Evolutionary conservation across 441 rosid genomes (phyloP).

Genomic region (Syzygium malaccense): DNA sequence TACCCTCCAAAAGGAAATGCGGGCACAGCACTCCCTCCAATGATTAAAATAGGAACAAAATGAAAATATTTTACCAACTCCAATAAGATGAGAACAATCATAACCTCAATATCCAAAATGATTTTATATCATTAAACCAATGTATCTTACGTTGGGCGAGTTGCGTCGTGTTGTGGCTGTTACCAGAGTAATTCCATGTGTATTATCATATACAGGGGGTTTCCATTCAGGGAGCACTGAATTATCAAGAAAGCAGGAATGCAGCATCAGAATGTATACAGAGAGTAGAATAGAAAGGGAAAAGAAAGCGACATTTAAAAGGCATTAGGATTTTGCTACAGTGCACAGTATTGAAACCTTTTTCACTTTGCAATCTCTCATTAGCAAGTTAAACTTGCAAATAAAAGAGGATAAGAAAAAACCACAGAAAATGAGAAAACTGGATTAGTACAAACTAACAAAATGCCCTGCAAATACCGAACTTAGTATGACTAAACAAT

Average conservation of each 20-base stretch:
- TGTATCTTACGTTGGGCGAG: slow-evolving; percentile 63
- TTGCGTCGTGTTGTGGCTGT: slow-evolving; percentile 89
- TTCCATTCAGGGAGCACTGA: slow-evolving; percentile 94
- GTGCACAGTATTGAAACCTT: not conserved
- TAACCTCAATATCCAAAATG: not conserved
- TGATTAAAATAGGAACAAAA: not conserved
- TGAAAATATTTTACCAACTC: not conserved
- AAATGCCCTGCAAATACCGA: not conserved
- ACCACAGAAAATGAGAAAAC: not conserved
- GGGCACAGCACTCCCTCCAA: not conserved
- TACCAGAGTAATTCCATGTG: slow-evolving; percentile 61
- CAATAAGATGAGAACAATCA: not conserved
- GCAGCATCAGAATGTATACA: not conserved
- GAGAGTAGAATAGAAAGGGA: not conserved
- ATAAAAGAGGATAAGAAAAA: not conserved
- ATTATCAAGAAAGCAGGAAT: slow-evolving; percentile 1
- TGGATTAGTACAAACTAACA: not conserved
- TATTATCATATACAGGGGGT: slow-evolving; percentile 88
- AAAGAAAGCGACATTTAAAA: not conserved
- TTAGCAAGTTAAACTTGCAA: not conserved
- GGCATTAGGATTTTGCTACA: not conserved
- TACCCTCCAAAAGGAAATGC: not conserved
- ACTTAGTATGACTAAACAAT: not conserved
- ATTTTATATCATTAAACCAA: not conserved
- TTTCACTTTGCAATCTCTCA: not conserved